Evolutionary conservation across 495 filamentous ascomycete species (phyloP), one percentile per base, ranked within the genome.

Genomic region (Penicillium antarcticum): DNA sequence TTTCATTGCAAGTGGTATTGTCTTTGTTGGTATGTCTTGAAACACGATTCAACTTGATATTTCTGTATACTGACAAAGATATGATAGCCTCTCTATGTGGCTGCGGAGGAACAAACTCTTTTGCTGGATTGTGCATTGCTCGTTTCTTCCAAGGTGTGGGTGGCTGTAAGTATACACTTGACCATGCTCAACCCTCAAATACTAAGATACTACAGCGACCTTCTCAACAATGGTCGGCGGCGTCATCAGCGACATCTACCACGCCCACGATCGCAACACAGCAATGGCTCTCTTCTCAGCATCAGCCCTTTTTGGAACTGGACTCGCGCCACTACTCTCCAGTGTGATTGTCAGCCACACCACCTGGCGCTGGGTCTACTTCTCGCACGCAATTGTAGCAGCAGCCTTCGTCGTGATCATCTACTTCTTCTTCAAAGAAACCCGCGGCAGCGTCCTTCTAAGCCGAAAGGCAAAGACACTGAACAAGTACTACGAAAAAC

Each of bases 201-300:
- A 31, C 45, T 51, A 34, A 19, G 44, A 1, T 11, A n/a, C 14
- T 17, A 10, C 57, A 66, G 62, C 82, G 1, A 92, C 92, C 0
- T 96, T 96, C 63, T 87, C 83, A 4, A 95, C 90, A 11, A 92
- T 96, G 86, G 89, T 96, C 2, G 92, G 92, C 31, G 92, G 92
- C 0, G 87, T 97, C 6, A 86, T 97, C 26, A 85, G 85, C 45
- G 92, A 97, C 58, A 86, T 96, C 51, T 97, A 91, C 66, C 84
- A 86, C 32, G 80, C 87, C 8, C 67, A 88, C 52, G 87, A 86
- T 33, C 75, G 92, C 29, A 96, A 96, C 56, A 89, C 86, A 2
- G 88, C 92, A 4, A 97, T 97, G 92, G 86, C 90, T 2, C 59
- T 95, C 2, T 96, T 95, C 63, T 83, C 86, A 1, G 87, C 84